Base-by-base conservation (phyloP, 768 basidiomycete species). In the Hysterangium stoloniferum region DNA sequence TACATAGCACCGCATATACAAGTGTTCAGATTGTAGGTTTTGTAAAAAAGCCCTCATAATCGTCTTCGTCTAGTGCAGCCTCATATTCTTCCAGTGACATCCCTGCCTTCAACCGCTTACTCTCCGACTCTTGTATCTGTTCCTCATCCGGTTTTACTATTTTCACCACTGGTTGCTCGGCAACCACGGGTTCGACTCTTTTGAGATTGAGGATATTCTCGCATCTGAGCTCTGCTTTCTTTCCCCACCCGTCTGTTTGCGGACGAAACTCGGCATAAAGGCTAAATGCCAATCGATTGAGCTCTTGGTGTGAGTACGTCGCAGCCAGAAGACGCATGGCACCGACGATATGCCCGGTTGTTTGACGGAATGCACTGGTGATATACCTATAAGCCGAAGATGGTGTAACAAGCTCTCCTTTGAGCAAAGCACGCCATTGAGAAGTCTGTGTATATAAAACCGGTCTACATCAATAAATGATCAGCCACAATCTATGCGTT, bases 181-280 rank as follows among this genome's bases (percentile, higher is more conserved):
- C 41, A 29, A 44, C 24, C 38, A 27, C 34, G 33, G 40, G 6
- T 45, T 22, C 42, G 22, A 20, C 41, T 45, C 59, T 62, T 52
- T 80, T 68, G 52, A 87, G 62, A 17, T 61, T 74, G 28, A 97
- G 70, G 44, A 98, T 84, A 28, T 61, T 78, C 35, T 73, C 71
- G 59, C 86, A 88, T 32, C 73, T 73, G 24, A 96, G 69, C 57
- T 88, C 80, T 3, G 82, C 86, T 50, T 78, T 75, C 62, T 84
- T 78, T 4, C 94, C 94, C 94, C 94, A 98, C 22, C 78, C 81
- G 24, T 79, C 79, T 0, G 81, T 82, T 11, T 73, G 71, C 8
- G 94, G 94, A 52, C 94, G 81, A 64, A 97, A 96, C 15, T 87
- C 84, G 22, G 80, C 77, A 62, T 97, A 98, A 36, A 98, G 71